These are phyloP conservation scores for Metschnikowia kofuensis DNA, from an alignment of 805 yeast genomes.

Conservation along the genomic window DNA sequence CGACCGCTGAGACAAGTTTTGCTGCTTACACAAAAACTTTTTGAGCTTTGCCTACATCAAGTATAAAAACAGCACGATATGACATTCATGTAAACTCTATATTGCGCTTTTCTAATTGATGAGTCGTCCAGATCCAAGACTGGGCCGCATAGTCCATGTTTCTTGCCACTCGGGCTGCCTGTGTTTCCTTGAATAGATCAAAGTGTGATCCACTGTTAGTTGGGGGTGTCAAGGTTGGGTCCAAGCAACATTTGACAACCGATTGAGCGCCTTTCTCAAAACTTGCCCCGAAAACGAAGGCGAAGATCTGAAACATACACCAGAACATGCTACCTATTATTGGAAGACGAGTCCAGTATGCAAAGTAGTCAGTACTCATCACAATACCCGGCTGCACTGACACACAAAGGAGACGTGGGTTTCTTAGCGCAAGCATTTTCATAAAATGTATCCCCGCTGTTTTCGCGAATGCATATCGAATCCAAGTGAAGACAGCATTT, in stretches of 20 bases:
- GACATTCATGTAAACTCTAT: constrained; percentile 20
- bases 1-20: too few species aligned
- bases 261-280: constrained; percentile 71
- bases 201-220: constrained; percentile 69
- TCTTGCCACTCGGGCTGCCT: constrained; percentile 57
- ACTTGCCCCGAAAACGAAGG: constrained; percentile 65
- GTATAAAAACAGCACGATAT: neutral
- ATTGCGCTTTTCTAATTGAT: constrained; percentile 51
- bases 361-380: constrained; percentile 74
- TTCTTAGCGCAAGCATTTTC: constrained; percentile 57
- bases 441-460: constrained; percentile 74
- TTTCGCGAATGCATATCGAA: constrained; percentile 75
- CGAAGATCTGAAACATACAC: constrained; percentile 67
- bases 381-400: constrained; percentile 84
- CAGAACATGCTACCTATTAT: constrained; percentile 73
- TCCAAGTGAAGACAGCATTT: constrained; percentile 68
- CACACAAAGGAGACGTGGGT: constrained; percentile 62
- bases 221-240: constrained; percentile 46
- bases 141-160: constrained; percentile 58
- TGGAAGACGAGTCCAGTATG: constrained; percentile 77
- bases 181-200: constrained; percentile 43
- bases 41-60: too few species aligned
- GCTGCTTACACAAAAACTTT: too few species aligned
- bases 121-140: constrained; percentile 79
- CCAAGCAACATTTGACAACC: constrained; percentile 59